These are phyloP conservation scores for Mucor sp. DNA, from an alignment of 371 early-diverging fungal species.

Conservation along the genomic window DNA sequence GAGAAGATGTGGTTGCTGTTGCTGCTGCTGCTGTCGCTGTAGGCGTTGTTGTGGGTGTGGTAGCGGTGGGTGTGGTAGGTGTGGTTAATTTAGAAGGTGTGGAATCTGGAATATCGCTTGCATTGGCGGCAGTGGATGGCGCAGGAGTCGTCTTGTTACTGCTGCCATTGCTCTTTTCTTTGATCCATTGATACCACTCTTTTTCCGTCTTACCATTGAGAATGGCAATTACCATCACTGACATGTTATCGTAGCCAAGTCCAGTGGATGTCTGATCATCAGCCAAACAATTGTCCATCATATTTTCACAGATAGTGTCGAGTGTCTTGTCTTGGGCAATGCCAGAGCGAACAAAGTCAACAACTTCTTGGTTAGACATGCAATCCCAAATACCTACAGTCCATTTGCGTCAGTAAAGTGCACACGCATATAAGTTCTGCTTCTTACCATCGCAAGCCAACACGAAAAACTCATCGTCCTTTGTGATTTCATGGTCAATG, in stretches of 20 bases:
- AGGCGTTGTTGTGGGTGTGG: background rate
- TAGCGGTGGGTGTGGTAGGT: background rate
- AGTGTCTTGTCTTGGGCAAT: slow-evolving; percentile 65
- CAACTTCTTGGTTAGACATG: slow-evolving; percentile 88
- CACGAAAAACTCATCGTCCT: slow-evolving; percentile 86
- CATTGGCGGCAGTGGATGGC: background rate
- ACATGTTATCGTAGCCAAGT: slow-evolving; percentile 99
- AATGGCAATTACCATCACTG: slow-evolving; percentile 88
- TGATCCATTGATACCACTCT: slow-evolving; percentile 67
- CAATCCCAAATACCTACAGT: slow-evolving; percentile 94
- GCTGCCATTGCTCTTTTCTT: background rate
- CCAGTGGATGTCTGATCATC: slow-evolving; percentile 82
- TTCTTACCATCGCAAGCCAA: slow-evolving; percentile 91
- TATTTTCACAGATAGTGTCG: slow-evolving; percentile 74
- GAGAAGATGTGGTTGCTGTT: background rate
- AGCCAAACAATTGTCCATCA: slow-evolving; percentile 93
- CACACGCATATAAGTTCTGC: background rate
- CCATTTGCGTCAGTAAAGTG: background rate
- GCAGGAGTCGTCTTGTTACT: background rate
- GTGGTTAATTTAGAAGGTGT: background rate
- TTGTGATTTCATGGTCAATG: slow-evolving; percentile 54
- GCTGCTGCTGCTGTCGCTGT: background rate
- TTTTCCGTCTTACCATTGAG: slow-evolving; percentile 75
- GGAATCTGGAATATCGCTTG: background rate
- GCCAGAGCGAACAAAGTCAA: slow-evolving; percentile 75